Conservation (phyloP, 345 rosid species). For the Bruguiera gymnorhiza region DNA sequence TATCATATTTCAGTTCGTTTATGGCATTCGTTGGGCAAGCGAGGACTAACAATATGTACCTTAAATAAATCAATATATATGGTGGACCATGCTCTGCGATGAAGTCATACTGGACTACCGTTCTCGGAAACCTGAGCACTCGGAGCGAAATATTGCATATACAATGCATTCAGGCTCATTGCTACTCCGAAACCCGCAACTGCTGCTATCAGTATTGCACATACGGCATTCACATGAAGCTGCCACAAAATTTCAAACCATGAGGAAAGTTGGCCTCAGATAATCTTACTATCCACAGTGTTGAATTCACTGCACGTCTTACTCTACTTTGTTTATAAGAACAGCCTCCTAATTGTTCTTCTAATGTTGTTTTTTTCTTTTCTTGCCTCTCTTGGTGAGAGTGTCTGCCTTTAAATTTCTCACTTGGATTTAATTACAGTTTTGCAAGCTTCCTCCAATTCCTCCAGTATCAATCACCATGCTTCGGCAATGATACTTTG, state of each 20-base stretch:
- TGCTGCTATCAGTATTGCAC: conserved; percentile 57
- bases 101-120: conserved; percentile 44
- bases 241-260: conserved; percentile 34
- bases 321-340: neutral
- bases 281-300: neutral
- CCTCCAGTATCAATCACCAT: neutral
- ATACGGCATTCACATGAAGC: conserved; percentile 65
- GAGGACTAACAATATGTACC: no score
- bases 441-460: neutral
- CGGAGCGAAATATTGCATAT: conserved; percentile 44
- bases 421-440: neutral
- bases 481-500: neutral
- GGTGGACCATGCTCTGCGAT: no score
- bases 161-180: conserved; percentile 69
- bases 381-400: no score
- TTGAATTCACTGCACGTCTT: neutral
- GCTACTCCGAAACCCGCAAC: conserved; percentile 77
- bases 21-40: no score
- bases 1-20: no score
- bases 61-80: no score
- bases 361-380: no score
- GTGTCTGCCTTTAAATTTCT: neutral
- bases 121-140: conserved; percentile 37
- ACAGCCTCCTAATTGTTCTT: no score
- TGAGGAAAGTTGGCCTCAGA: no score